Conservation (phyloP, 352 stramenopile species). For the Phytopythium chamaehyphon region DNA sequence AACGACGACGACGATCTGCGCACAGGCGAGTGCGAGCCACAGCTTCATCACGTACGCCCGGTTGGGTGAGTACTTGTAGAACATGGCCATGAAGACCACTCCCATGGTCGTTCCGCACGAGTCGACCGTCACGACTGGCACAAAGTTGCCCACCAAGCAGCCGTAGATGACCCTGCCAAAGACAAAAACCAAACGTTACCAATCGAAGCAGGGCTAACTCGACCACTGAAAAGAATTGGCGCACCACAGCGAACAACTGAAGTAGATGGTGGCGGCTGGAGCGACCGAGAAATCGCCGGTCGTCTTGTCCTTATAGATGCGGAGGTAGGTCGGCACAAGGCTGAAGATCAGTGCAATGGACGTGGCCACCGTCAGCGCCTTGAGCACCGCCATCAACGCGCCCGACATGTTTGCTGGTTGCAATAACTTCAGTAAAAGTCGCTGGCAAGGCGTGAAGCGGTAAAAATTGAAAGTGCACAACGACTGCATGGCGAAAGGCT, state of each 20-base stretch:
- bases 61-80: constrained; percentile 13
- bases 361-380: constrained; percentile 15
- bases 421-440: too few species aligned
- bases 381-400: constrained; percentile 10
- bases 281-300: constrained; percentile 13
- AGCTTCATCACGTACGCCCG: constrained; percentile 8
- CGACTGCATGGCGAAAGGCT: too few species aligned
- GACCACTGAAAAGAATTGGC: too few species aligned
- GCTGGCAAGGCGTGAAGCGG: too few species aligned
- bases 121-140: constrained; percentile 30
- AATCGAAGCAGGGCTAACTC: too few species aligned
- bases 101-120: constrained; percentile 11
- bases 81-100: constrained; percentile 21
- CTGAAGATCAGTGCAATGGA: constrained; percentile 14
- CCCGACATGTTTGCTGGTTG: not conserved
- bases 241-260: constrained; percentile 18
- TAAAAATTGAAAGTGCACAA: not conserved
- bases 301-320: constrained; percentile 12
- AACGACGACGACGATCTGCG: not conserved
- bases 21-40: constrained; percentile 1
- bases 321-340: constrained; percentile 11
- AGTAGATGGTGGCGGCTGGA: constrained; percentile 14
- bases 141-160: constrained; percentile 22
- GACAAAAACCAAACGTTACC: too few species aligned
- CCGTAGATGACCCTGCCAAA: constrained; percentile 21